Percentiles rank a stretch among this genome's conserved stretches.
phyloP scores from a whole-genome alignment of 805 yeast genomes.

The Pichia californica region DNA sequence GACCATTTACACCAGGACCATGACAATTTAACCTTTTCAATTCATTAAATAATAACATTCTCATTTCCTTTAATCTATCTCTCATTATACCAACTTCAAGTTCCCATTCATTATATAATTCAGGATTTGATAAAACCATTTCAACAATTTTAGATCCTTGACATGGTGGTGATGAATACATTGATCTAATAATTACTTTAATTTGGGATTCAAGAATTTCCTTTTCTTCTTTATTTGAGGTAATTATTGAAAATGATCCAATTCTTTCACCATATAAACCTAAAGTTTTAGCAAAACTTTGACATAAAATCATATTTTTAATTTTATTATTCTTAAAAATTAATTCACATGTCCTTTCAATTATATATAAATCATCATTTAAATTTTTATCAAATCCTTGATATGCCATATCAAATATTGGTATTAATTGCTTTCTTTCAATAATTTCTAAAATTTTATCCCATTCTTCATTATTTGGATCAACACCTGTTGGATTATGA shows the following conservation, averaged over 20 bases:
- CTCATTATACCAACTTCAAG: slow-evolving; percentile 74
- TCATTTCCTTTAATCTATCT: slow-evolving; percentile 67
- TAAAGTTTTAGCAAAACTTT: slow-evolving; percentile 91
- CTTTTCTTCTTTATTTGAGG: slow-evolving; percentile 49
- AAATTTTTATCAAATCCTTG: slow-evolving; percentile 93
- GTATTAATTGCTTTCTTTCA: slow-evolving; percentile 54
- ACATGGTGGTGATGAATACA: slow-evolving; percentile 90
- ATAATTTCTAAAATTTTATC: slow-evolving; percentile 60
- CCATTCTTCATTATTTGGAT: slow-evolving; percentile 82
- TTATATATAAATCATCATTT: slow-evolving; percentile 53
- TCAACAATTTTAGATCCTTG: slow-evolving; percentile 90
- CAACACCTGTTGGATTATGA: slow-evolving; percentile 96
- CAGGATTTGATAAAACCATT: slow-evolving; percentile 56
- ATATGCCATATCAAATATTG: slow-evolving; percentile 89
- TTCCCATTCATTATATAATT: slow-evolving; percentile 69
- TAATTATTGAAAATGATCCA: slow-evolving; percentile 67
- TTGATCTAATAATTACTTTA: slow-evolving; percentile 76
- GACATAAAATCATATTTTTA: slow-evolving; percentile 60
- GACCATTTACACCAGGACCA: slow-evolving; percentile 31
- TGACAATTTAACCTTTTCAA: slow-evolving; percentile 33
- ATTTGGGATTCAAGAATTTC: slow-evolving; percentile 54
- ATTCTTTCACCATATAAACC: slow-evolving; percentile 95
- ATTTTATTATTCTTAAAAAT: slow-evolving; percentile 39
- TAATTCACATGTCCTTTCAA: slow-evolving; percentile 37
- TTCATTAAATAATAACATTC: slow-evolving; percentile 55